phyloP scores from a whole-genome alignment of 2,329 filamentous ascomycete genomes.

The Stagonosporopsis chrysanthemi region DNA sequence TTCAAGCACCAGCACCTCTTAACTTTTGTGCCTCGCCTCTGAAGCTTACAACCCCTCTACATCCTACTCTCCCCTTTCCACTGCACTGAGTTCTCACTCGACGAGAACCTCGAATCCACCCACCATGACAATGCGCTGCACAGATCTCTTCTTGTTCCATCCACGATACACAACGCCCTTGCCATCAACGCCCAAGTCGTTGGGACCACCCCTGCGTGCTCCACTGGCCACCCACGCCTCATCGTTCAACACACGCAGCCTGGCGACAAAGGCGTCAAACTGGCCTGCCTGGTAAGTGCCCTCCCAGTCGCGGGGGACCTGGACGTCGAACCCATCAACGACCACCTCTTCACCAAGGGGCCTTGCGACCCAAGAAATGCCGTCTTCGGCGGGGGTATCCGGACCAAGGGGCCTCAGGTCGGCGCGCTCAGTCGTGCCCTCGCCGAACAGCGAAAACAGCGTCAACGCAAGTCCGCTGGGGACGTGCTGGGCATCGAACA shows the following conservation, averaged over 20 bases:
- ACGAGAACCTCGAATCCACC: conserved; percentile 13
- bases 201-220: conserved; percentile 19
- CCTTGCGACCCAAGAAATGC: conserved; percentile 21
- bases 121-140: conserved; percentile 10
- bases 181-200: conserved; percentile 33
- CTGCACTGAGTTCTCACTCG: background rate
- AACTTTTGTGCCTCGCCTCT: background rate
- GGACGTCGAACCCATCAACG: conserved; percentile 41
- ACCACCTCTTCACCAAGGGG: conserved; percentile 40
- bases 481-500: conserved; percentile 32
- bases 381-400: conserved; percentile 23
- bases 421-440: conserved; percentile 34
- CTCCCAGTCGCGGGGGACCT: conserved; percentile 35
- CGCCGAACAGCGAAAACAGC: conserved; percentile 38
- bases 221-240: conserved; percentile 29
- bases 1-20: background rate
- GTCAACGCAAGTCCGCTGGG: conserved; percentile 31
- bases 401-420: conserved; percentile 37
- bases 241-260: conserved; percentile 28
- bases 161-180: conserved; percentile 31
- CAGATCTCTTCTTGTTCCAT: conserved; percentile 18
- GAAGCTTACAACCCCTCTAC: background rate
- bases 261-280: conserved; percentile 27
- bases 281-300: conserved; percentile 29
- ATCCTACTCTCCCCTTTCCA: no score